These are phyloP conservation scores for Trametes elegans DNA, from an alignment of 768 basidiomycete species.

Conservation along the genomic window DNA sequence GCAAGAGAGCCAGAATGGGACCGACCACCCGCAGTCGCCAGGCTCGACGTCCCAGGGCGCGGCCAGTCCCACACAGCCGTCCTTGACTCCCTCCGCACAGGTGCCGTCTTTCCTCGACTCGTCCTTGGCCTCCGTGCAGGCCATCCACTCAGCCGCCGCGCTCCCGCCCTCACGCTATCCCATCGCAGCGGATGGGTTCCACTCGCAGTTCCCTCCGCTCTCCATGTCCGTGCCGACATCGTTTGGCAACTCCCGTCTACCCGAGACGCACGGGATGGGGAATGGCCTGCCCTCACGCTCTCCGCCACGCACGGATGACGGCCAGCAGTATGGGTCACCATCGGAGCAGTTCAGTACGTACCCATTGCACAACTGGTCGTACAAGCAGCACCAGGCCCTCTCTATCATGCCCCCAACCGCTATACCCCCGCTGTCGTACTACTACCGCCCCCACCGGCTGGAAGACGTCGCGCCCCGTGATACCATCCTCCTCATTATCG, in stretches of 20 bases:
- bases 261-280: slow-evolving; percentile 31
- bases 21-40: slow-evolving; percentile 38
- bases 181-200: slow-evolving; percentile 67
- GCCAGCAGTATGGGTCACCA: slow-evolving; percentile 36
- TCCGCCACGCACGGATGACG: slow-evolving; percentile 44
- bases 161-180: slow-evolving; percentile 69
- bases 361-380: slow-evolving; percentile 69
- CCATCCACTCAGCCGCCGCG: slow-evolving; percentile 42
- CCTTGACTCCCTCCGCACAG: slow-evolving; percentile 37
- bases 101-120: slow-evolving; percentile 52
- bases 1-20: slow-evolving; percentile 31
- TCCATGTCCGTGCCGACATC: slow-evolving; percentile 33
- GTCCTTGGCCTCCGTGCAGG: slow-evolving; percentile 35
- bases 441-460: slow-evolving; percentile 72
- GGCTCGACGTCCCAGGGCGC: slow-evolving; percentile 36
- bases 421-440: slow-evolving; percentile 63
- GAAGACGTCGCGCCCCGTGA: slow-evolving; percentile 83
- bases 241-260: slow-evolving; percentile 38
- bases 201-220: slow-evolving; percentile 49
- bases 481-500: slow-evolving; percentile 77
- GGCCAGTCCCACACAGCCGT: slow-evolving; percentile 45
- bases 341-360: slow-evolving; percentile 61
- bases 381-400: slow-evolving; percentile 58
- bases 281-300: slow-evolving; percentile 31
- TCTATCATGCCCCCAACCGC: slow-evolving; percentile 42